Evolutionary conservation across 2,329 filamentous ascomycete species (phyloP).

Genomic region (Ophiostoma sp.): DNA sequence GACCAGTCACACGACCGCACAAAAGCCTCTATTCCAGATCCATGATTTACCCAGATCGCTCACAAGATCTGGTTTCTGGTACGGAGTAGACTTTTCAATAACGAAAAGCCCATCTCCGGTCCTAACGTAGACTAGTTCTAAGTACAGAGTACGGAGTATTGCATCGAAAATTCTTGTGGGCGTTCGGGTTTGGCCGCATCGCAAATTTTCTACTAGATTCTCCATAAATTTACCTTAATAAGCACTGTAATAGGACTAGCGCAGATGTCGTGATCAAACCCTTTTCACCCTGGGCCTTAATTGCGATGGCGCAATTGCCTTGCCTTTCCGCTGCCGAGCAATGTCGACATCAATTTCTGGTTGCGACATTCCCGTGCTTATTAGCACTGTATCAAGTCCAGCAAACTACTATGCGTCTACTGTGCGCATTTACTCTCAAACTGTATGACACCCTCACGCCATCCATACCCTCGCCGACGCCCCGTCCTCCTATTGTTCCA

Average conservation of each 20-base stretch:
- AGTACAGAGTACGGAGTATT: background rate
- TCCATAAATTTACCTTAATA: constrained; percentile 13
- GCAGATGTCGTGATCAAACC: constrained; percentile 37
- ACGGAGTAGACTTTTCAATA: too few species aligned
- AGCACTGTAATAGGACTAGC: constrained; percentile 30
- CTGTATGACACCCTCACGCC: constrained; percentile 7
- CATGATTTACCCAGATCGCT: background rate
- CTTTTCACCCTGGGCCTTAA: constrained; percentile 20
- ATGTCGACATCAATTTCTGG: constrained; percentile 30
- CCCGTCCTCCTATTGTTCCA: constrained; percentile 7
- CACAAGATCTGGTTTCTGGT: background rate
- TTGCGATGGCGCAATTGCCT: constrained; percentile 28
- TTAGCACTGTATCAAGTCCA: constrained; percentile 14
- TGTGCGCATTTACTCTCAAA: background rate
- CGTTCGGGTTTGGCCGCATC: constrained; percentile 7
- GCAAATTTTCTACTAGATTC: background rate
- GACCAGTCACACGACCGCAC: background rate
- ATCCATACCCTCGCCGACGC: background rate
- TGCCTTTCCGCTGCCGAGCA: constrained; percentile 17
- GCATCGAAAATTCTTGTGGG: constrained; percentile 1
- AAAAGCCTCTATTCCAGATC: too few species aligned
- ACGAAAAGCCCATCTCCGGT: background rate
- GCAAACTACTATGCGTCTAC: background rate
- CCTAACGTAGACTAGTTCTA: background rate
- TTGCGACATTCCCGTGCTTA: constrained; percentile 2